Evolutionary conservation across 2,329 filamentous ascomycete genomes (phyloP).

Genomic region (Fusarium verrucosum): DNA sequence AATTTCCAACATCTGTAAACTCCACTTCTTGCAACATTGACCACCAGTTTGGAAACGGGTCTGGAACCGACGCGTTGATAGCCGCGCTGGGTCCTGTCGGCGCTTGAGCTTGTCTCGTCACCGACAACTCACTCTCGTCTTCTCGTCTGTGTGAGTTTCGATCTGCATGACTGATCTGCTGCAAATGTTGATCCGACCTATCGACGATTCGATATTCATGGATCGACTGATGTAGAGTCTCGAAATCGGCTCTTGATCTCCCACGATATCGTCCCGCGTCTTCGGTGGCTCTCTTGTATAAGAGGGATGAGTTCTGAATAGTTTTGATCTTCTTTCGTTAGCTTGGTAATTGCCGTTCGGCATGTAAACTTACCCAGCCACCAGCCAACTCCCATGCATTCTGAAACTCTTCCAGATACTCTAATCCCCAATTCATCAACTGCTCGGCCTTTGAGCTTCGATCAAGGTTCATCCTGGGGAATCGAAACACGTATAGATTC

Average conservation of each 20-base stretch:
- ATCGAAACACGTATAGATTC: constrained; percentile 53
- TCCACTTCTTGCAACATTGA: constrained; percentile 42
- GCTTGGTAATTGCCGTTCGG: accelerated
- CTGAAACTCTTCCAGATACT: constrained; percentile 38
- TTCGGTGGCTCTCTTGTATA: constrained; percentile 37
- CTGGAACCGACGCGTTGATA: constrained; percentile 10
- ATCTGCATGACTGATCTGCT: constrained; percentile 37
- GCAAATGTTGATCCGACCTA: constrained; percentile 33
- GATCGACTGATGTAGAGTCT: constrained; percentile 34
- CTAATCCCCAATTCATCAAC: constrained; percentile 33
- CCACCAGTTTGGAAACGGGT: constrained; percentile 41
- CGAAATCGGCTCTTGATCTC: constrained; percentile 34
- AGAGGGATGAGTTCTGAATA: constrained; percentile 32
- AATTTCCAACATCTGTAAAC: constrained; percentile 28
- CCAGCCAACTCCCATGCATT: constrained; percentile 38
- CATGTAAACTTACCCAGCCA: constrained; percentile 22
- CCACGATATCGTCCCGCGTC: constrained; percentile 30
- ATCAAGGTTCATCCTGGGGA: constrained; percentile 53
- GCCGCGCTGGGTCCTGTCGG: not conserved
- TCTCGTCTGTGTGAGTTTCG: constrained; percentile 3
- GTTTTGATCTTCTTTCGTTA: constrained; percentile 37
- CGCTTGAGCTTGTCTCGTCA: not conserved
- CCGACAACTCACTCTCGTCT: not conserved
- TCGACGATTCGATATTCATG: constrained; percentile 36
- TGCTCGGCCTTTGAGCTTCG: constrained; percentile 28